phyloP scores from a whole-genome alignment of 345 rosid genomes.

The Rhodamnia rubescens region DNA sequence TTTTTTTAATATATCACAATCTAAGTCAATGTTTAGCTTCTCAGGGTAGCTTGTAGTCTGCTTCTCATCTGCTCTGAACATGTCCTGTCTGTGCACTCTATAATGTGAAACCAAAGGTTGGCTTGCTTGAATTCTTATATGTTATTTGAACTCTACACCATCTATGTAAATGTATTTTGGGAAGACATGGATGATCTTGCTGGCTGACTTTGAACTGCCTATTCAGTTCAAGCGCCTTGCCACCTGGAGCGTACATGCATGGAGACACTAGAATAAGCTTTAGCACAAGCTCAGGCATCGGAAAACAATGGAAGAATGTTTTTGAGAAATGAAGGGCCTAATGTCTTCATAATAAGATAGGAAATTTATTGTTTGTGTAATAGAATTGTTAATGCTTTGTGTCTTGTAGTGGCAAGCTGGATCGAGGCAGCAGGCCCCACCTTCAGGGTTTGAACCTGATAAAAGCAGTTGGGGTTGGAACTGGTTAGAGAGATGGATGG shows the following conservation, averaged over 20 bases:
- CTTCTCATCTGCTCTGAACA: neutral
- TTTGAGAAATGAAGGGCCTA: neutral
- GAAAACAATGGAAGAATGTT: neutral
- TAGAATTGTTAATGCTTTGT: neutral
- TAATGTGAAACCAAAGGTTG: neutral
- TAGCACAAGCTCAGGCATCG: neutral
- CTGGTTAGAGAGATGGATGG: slow-evolving; percentile 99
- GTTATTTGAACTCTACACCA: neutral
- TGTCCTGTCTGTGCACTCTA: neutral
- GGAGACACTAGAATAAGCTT: neutral
- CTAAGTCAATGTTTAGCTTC: neutral
- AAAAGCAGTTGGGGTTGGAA: slow-evolving; percentile 99
- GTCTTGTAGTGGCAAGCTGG: slow-evolving; percentile 93
- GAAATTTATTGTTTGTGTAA: neutral
- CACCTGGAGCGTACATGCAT: neutral
- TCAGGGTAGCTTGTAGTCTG: neutral
- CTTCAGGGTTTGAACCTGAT: slow-evolving; percentile 76
- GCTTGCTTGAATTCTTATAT: neutral
- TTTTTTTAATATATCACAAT: neutral
- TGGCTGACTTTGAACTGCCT: neutral
- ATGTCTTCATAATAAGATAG: neutral
- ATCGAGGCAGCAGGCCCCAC: slow-evolving; percentile 51
- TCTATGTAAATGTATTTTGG: neutral
- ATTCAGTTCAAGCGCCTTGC: neutral
- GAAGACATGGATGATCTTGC: neutral